Evolutionary conservation across 768 basidiomycete species (phyloP).

Genomic region (Suillus lakei): DNA sequence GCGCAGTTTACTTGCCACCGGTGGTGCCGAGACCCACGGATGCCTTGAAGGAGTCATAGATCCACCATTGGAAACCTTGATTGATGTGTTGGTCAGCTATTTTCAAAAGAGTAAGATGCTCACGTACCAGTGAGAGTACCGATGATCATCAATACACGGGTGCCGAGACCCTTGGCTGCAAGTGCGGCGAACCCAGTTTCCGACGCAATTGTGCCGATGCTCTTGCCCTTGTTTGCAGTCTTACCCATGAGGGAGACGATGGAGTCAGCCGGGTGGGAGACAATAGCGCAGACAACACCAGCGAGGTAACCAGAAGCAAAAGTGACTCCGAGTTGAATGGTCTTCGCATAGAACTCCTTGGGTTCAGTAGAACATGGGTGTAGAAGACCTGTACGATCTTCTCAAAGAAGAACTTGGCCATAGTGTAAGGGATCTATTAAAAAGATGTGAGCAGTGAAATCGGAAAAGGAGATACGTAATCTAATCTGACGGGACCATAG

Average conservation of each 20-base stretch:
- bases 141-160: slow-evolving; percentile 88
- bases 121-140: slow-evolving; percentile 54
- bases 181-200: slow-evolving; percentile 71
- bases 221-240: slow-evolving; percentile 82
- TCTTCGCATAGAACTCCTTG: slow-evolving; percentile 78
- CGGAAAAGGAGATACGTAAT: not conserved
- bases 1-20: slow-evolving; percentile 73
- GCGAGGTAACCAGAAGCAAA: slow-evolving; percentile 93
- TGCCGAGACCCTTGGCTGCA: slow-evolving; percentile 86
- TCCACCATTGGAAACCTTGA: slow-evolving; percentile 91
- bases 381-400: slow-evolving; percentile 88
- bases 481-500: slow-evolving; percentile 87
- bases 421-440: slow-evolving; percentile 90
- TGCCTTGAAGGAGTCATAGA: slow-evolving; percentile 87
- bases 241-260: slow-evolving; percentile 95
- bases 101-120: not conserved
- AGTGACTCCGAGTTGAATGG: slow-evolving; percentile 87
- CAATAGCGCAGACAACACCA: slow-evolving; percentile 94
- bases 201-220: slow-evolving; percentile 65
- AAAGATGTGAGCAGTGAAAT: not conserved
- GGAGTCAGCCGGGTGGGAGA: slow-evolving; percentile 96
- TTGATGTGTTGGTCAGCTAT: slow-evolving; percentile 2
- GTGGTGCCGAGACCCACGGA: slow-evolving; percentile 87
- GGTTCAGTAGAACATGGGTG: slow-evolving; percentile 83
- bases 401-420: slow-evolving; percentile 99